phyloP scores from a whole-genome alignment of 768 basidiomycete genomes.

The Suillus discolor region DNA sequence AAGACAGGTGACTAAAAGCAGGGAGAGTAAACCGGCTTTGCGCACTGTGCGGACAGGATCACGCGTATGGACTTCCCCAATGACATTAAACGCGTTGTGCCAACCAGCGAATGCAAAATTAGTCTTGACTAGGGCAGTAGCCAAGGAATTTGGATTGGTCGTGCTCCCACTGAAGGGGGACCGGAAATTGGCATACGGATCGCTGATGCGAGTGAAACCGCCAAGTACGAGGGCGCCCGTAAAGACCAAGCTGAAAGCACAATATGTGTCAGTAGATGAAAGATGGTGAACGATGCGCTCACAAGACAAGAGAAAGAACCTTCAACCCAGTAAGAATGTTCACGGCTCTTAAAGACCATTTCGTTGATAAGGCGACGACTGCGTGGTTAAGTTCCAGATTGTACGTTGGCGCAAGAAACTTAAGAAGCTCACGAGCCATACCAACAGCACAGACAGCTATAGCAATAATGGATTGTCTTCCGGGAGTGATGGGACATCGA shows the following conservation, averaged over 20 bases:
- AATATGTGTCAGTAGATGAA: not conserved
- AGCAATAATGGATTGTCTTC: constrained; percentile 21
- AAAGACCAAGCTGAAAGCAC: constrained; percentile 22
- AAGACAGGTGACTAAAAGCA: constrained; percentile 45
- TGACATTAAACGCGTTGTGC: constrained; percentile 48
- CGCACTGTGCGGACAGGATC: constrained; percentile 50
- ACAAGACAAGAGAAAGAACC: constrained; percentile 24
- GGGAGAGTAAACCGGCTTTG: constrained; percentile 44
- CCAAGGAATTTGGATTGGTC: constrained; percentile 24
- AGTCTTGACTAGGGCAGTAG: constrained; percentile 30
- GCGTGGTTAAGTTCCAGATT: not conserved
- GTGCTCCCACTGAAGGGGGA: constrained; percentile 30
- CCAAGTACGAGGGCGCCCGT: constrained; percentile 26
- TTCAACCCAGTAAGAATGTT: constrained; percentile 28
- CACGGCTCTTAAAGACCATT: constrained; percentile 27
- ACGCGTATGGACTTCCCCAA: constrained; percentile 39
- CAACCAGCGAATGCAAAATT: constrained; percentile 33
- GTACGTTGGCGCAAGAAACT: not conserved
- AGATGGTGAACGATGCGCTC: constrained; percentile 4
- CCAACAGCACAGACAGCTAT: constrained; percentile 24
- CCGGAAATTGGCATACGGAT: constrained; percentile 34
- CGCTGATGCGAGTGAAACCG: constrained; percentile 27
- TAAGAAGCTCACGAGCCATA: constrained; percentile 17
- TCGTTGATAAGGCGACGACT: constrained; percentile 30
- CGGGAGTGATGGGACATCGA: constrained; percentile 20